Base-by-base conservation (phyloP, 1,284 basidiomycete genomes). In the Cutaneotrichosporon curvatum region DNA sequence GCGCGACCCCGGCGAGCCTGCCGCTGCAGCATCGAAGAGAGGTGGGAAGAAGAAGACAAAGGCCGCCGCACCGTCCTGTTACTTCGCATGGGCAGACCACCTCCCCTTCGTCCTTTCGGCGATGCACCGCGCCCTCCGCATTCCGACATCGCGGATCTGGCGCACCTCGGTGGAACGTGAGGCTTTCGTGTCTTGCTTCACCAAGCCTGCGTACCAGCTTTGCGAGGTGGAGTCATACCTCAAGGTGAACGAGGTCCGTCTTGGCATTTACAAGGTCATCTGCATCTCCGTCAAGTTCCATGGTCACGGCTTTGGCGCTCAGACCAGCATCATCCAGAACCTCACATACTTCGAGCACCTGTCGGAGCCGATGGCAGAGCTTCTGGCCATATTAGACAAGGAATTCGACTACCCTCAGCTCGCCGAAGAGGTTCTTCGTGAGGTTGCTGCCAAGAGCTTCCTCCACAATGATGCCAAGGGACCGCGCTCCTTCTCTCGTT, bases 271-370 rank as follows among this genome's bases (percentile, higher is more conserved):
- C 77, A 87, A 88, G 62, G 82, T 92, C 57, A 83, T 97, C 53
- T 95, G 90, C 69, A 74, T 86, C 40, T 85, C 91, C 0, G 89
- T 96, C 56, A 97, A 96, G 65, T 81, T 85, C 56, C 91, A 97
- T 57, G 82, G 80, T 1, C 92, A 97, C 58, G 78, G 81, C 1
- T 81, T 85, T 49, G 81, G 82, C 38, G 86, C 86, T 0, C 90
- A 95, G 62, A 92, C 88, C 46, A 81, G 80, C 52, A 88, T 98
- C 69, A 85, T 92, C 71, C 91, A 96, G 67, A 82, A 81, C 46
- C 75, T 98, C 12, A 90, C 94, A 52, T 95, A 94, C 71, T 89
- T 84, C 61, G 94, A 98, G 61, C 92, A 97, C 66, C 79, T 96
- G 22, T 82, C 87, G 0, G 92, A 97, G 63, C 83, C 86, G 0